Evolutionary conservation across 768 basidiomycete species (phyloP), one percentile per base, ranked within the genome.

Genomic region (Macrocybe gigantea): DNA sequence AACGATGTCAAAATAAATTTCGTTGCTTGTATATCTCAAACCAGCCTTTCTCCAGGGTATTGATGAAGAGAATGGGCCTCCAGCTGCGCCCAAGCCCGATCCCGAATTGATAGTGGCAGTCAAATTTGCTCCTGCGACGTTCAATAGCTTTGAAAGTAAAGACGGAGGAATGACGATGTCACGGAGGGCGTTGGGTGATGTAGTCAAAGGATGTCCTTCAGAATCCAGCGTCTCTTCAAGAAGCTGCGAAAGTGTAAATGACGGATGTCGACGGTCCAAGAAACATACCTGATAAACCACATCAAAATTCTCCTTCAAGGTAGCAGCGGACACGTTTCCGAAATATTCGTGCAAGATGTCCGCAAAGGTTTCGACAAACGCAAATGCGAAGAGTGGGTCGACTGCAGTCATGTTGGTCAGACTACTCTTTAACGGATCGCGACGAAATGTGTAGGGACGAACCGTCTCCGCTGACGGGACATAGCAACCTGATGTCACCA

Each of bases 211-310:
- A 60, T 93, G 85, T 0, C 94, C 93, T 8, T 91, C 88, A 7
- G 92, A 83, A 60, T 95, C 93, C 29, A 98, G 70, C n/a, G 90
- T 93, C 67, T 98, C 94, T 67, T 95, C 94, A 31, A 96, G 76
- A 12, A 98, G 79, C 89, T 94, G 54, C 1, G 47, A 48, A 48
- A 34, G 47, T 42, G 48, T 45, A 37, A 53, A 32, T 47, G 48
- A 48, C 34, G 39, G 14, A 36, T n/a, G 1, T 11, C 14, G 13
- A 42, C 8, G 47, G 22, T 5, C n/a, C 5, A 33, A 6, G 15
- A 31, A 33, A 52, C 77, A 22, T 53, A 88, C 92, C 74, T 95
- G 93, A 60, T 97, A 95, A 6, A 96, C 93, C 22, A 91, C 80
- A 59, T 97, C 94, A 64, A 96, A 95, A 63, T 95, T 90, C 51